These are phyloP conservation scores for Garcia nutans DNA, from an alignment of 345 rosid species.

Conservation along the genomic window DNA sequence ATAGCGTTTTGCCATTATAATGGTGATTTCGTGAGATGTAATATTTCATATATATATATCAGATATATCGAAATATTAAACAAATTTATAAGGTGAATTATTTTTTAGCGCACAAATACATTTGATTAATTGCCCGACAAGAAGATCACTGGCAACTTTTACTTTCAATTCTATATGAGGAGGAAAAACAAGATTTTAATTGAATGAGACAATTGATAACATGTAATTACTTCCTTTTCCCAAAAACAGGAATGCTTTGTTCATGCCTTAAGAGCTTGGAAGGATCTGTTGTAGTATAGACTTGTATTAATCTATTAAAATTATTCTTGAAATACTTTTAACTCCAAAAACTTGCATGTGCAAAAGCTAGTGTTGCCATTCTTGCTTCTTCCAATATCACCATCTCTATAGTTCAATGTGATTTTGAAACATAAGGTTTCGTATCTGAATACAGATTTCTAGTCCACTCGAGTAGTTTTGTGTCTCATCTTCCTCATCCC, in stretches of 20 bases:
- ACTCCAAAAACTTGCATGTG: slow-evolving; percentile 19
- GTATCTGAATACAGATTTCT: slow-evolving; percentile 9
- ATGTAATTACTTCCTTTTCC: too few relatives aligned
- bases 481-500: slow-evolving; percentile 18
- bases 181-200: too few relatives aligned
- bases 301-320: slow-evolving; percentile 13
- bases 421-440: slow-evolving; percentile 19
- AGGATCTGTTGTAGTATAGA: slow-evolving; percentile 16
- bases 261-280: slow-evolving; percentile 25
- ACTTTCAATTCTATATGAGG: too few relatives aligned
- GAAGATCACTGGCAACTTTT: too few relatives aligned
- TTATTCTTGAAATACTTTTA: slow-evolving; percentile 15
- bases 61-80: too few relatives aligned
- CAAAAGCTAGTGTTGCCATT: slow-evolving; percentile 9
- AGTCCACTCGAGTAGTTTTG: neutral
- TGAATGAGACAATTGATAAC: too few relatives aligned
- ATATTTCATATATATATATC: too few relatives aligned
- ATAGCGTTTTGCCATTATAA: too few relatives aligned
- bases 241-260: slow-evolving; percentile 17
- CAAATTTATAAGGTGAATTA: too few relatives aligned
- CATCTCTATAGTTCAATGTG: slow-evolving; percentile 25
- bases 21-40: too few relatives aligned
- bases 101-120: too few relatives aligned
- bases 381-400: slow-evolving; percentile 18
- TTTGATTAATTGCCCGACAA: too few relatives aligned